Evolutionary conservation across 306 rosid species (phyloP), one percentile per base, ranked within the genome.

Genomic region (Senna siamea): DNA sequence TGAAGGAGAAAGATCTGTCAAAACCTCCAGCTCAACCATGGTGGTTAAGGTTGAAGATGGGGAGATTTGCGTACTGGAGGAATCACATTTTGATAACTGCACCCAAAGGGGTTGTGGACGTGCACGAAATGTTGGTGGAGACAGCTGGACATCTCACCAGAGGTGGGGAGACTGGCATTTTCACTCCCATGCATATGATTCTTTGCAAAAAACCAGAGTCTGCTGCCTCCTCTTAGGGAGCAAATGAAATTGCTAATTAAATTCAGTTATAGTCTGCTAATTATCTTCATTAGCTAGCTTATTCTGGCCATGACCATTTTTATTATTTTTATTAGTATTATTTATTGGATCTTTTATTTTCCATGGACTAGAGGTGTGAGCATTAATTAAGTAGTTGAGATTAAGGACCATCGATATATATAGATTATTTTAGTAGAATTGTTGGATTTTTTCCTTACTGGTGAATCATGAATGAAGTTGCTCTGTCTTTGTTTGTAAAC

Each of bases 1-100:
- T 93, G 17, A 79, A 80, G 78, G 98, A 93, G 84, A 73, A 71
- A 70, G 98, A 93, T 91, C 94, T 93, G 84, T 93, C 98, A 0
- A 57, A 37, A 47, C 96, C 98, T 0, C 98, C 98, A 34, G 61
- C 93, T 1, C 44, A 69, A 44, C 92, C 98, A 0, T 91, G 96
- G 98, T 93, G 98, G 98, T 78, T 66, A 18, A 77, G 98, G 22
- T 73, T 93, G 81, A 93, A 91, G 84, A 91, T 91, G 97, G 98
- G 97, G 0, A 75, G 92, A 74, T 50, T 93, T 62, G 97, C 98
- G 13, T 93, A 93, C 89, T 88, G 96, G 97, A 72, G 98, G 82
- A 93, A 93, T 79, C 98, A 93, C 79, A 57, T 93, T 70, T 76
- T 93, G 0, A 89, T 93, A 0, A 87, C 83, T 2, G 97, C 98